These are phyloP conservation scores for Porphyrellus cyaneotinctus DNA, from an alignment of 768 basidiomycete species.

Conservation along the genomic window DNA sequence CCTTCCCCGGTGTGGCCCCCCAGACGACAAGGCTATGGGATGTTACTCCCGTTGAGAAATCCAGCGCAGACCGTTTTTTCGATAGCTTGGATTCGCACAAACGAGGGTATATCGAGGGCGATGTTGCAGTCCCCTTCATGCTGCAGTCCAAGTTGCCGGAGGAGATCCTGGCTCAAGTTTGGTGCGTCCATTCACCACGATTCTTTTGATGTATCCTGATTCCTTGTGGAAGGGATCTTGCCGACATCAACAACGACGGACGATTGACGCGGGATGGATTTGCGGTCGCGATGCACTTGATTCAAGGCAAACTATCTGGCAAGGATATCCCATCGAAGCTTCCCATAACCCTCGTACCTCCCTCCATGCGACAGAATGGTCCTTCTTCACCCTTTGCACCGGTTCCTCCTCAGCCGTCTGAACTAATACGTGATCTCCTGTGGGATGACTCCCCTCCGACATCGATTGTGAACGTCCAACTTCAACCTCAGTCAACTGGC, in stretches of 20 bases:
- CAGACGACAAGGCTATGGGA: constrained; percentile 60
- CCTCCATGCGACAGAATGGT: constrained; percentile 58
- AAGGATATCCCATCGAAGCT: constrained; percentile 69
- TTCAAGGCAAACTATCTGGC: constrained; percentile 80
- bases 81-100: constrained; percentile 72
- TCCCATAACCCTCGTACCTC: constrained; percentile 75
- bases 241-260: constrained; percentile 87
- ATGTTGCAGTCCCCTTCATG: constrained; percentile 95
- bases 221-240: constrained; percentile 68
- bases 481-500: constrained; percentile 39
- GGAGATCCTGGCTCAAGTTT: constrained; percentile 82
- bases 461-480: constrained; percentile 37
- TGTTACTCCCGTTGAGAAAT: constrained; percentile 76
- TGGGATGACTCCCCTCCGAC: constrained; percentile 53
- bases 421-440: constrained; percentile 42
- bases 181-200: constrained; percentile 49
- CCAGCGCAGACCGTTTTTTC: constrained; percentile 73
- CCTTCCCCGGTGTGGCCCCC: constrained; percentile 28
- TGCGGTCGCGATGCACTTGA: constrained; percentile 92
- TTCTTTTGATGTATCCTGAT: not conserved
- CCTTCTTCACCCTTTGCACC: constrained; percentile 36
- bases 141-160: constrained; percentile 81
- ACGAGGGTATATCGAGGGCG: constrained; percentile 83
- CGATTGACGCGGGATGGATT: constrained; percentile 86
- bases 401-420: constrained; percentile 34